A percentile compares a stretch with the other conserved stretches of the same genome.
Evolutionary conservation across 805 yeast species (phyloP).

Genomic region (Spathaspora hagerdaliae): DNA sequence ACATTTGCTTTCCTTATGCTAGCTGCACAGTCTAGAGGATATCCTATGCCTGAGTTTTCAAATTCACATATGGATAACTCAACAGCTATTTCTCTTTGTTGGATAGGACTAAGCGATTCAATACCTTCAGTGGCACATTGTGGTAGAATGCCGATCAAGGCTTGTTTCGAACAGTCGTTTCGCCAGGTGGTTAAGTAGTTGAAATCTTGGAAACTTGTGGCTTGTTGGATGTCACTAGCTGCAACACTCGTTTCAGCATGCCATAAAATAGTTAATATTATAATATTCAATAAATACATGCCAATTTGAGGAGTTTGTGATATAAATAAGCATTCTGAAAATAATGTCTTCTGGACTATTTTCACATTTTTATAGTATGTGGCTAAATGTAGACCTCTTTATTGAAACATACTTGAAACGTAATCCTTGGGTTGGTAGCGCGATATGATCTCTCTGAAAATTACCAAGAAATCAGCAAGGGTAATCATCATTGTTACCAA

Average conservation of each 20-base stretch:
- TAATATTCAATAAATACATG: too few relatives aligned
- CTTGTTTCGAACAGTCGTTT: conserved; percentile 17
- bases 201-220: not conserved
- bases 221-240: too few relatives aligned
- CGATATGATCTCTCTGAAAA: not conserved
- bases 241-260: too few relatives aligned
- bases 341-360: too few relatives aligned
- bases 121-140: conserved; percentile 38
- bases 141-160: conserved; percentile 37
- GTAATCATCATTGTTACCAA: too few relatives aligned
- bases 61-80: conserved; percentile 54
- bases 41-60: conserved; percentile 38
- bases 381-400: too few relatives aligned
- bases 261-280: too few relatives aligned
- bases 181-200: conserved; percentile 1
- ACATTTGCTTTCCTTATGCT: conserved; percentile 10
- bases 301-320: too few relatives aligned
- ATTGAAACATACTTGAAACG: conserved; percentile 1
- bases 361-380: too few relatives aligned
- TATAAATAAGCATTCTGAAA: too few relatives aligned
- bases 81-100: conserved; percentile 39
- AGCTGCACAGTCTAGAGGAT: conserved; percentile 24
- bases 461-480: too few relatives aligned
- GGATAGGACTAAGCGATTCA: conserved; percentile 30
- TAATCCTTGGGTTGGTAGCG: not conserved